phyloP scores from a whole-genome alignment of 768 basidiomycete genomes.

The Sistotremastrum niveocremeum region DNA sequence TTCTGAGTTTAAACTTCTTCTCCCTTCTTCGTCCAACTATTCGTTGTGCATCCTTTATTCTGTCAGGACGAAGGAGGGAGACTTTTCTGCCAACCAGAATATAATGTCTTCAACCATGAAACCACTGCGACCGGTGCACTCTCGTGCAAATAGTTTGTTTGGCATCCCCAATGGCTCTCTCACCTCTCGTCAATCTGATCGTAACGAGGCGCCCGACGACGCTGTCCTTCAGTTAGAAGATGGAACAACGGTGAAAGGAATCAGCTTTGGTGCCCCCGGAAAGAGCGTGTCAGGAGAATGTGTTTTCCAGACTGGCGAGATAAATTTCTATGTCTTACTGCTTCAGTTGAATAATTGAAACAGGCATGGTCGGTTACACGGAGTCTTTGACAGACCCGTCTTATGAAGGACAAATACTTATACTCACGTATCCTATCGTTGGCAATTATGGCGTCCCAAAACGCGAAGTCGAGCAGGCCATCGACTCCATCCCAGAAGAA shows the following conservation, averaged over 20 bases:
- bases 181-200: no score
- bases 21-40: no score
- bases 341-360: background rate
- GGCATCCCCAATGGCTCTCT: no score
- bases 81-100: no score
- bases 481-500: slow-evolving; percentile 48
- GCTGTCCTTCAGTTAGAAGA: slow-evolving; percentile 83
- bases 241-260: slow-evolving; percentile 76
- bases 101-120: no score
- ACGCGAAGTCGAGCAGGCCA: slow-evolving; percentile 28
- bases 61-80: no score
- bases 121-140: no score
- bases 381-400: slow-evolving; percentile 98
- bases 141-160: no score
- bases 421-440: slow-evolving; percentile 91
- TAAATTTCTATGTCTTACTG: slow-evolving; percentile 2
- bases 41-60: no score
- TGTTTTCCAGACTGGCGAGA: slow-evolving; percentile 96
- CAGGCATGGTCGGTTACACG: slow-evolving; percentile 99
- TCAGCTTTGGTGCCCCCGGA: slow-evolving; percentile 84
- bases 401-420: slow-evolving; percentile 94
- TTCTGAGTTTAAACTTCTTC: no score
- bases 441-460: slow-evolving; percentile 96
- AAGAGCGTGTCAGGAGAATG: slow-evolving; percentile 96
- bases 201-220: slow-evolving; percentile 21